phyloP scores from a whole-genome alignment of 495 filamentous ascomycete genomes.

The Penicillium fimorum region DNA sequence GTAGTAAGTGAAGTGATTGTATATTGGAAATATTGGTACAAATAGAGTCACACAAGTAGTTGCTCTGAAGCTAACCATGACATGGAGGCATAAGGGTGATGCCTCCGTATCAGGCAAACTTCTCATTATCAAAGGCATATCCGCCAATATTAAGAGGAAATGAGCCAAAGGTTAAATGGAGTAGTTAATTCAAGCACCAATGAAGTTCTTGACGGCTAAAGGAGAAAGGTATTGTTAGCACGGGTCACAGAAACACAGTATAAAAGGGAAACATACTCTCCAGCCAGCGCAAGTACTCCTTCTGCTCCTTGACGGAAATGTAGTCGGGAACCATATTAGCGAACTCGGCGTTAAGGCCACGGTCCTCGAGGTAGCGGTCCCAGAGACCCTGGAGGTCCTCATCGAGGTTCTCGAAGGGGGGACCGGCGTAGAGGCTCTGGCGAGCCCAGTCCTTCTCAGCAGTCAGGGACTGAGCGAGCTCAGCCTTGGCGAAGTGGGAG shows the following conservation, averaged over 20 bases:
- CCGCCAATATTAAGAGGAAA: neutral
- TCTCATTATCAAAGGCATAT: neutral
- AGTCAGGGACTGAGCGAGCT: conserved; percentile 63
- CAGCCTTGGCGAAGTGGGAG: conserved; percentile 74
- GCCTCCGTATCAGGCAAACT: neutral
- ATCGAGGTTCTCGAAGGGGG: conserved; percentile 90
- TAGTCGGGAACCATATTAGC: conserved; percentile 93
- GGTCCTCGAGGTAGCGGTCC: conserved; percentile 92
- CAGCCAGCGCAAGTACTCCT: conserved; percentile 92
- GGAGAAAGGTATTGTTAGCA: conserved; percentile 16
- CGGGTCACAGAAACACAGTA: neutral
- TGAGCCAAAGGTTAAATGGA: neutral
- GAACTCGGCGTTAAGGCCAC: conserved; percentile 83
- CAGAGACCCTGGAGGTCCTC: conserved; percentile 90
- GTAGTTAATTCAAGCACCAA: conserved; percentile 57
- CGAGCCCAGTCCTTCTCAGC: conserved; percentile 67
- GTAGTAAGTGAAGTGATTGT: conserved; percentile 7
- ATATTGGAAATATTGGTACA: conserved; percentile 13
- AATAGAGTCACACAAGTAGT: conserved; percentile 3
- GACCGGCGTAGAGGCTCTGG: conserved; percentile 81
- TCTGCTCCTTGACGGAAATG: conserved; percentile 98
- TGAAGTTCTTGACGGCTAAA: conserved; percentile 68
- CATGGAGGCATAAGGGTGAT: neutral
- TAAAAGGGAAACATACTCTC: conserved; percentile 53
- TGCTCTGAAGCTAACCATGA: conserved; percentile 1